phyloP scores from a whole-genome alignment of 1,139 yeast species.

The Pichia sp. region DNA sequence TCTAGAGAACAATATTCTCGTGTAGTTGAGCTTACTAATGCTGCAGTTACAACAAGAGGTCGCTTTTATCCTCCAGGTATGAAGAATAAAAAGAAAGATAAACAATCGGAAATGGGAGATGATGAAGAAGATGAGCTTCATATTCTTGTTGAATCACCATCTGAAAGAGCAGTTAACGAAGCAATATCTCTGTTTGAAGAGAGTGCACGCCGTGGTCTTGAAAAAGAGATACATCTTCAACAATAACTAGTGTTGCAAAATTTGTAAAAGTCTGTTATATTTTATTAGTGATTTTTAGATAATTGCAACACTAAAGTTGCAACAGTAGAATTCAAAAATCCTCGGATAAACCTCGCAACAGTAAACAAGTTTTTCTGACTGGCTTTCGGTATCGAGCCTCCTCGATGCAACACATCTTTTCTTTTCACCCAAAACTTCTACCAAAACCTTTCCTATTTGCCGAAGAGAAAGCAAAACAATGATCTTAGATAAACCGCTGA shows the following conservation, averaged over 20 bases:
- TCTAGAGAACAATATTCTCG: constrained; percentile 58
- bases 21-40: constrained; percentile 64
- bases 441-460: no score
- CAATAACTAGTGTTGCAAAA: no score
- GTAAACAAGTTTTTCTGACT: no score
- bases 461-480: no score
- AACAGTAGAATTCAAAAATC: no score
- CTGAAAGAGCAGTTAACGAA: constrained; percentile 52
- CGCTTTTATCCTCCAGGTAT: constrained; percentile 57
- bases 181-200: constrained; percentile 62
- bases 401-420: neutral
- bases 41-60: constrained; percentile 82
- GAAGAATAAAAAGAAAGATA: constrained; percentile 33
- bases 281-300: no score
- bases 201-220: constrained; percentile 52
- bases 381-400: no score
- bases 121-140: constrained; percentile 69
- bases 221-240: constrained; percentile 2
- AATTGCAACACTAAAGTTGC: no score
- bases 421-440: neutral
- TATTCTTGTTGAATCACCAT: constrained; percentile 70
- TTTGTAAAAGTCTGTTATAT: no score
- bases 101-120: no score
- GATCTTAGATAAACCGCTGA: constrained; percentile 12
- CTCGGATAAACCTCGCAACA: no score